These are phyloP conservation scores for Boletus mariae DNA, from an alignment of 1,284 basidiomycete species.

Conservation along the genomic window DNA sequence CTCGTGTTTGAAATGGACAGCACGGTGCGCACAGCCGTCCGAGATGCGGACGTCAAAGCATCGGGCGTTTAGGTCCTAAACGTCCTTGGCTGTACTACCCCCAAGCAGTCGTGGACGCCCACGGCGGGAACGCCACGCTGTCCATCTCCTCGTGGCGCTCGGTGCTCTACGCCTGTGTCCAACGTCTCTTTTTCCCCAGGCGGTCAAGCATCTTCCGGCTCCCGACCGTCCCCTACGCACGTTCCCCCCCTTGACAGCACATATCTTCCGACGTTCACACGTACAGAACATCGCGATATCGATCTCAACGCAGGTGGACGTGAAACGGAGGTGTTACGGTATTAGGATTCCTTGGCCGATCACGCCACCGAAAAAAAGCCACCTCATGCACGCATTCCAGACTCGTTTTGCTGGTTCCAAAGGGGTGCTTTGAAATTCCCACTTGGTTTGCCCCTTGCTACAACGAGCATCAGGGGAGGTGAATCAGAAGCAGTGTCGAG, in stretches of 20 bases:
- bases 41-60: constrained; percentile 20
- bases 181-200: neutral
- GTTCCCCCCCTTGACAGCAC: constrained; percentile 8
- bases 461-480: constrained; percentile 45
- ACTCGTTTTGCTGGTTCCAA: constrained; percentile 20
- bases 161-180: constrained; percentile 1
- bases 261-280: constrained; percentile 16
- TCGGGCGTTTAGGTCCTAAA: too few species aligned
- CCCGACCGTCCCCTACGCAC: too few species aligned
- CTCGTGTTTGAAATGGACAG: too few species aligned
- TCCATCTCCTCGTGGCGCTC: constrained; percentile 7
- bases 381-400: constrained; percentile 19
- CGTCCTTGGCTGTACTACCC: neutral
- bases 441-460: constrained; percentile 41
- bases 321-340: constrained; percentile 8
- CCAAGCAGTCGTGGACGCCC: too few species aligned
- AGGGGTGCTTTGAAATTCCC: constrained; percentile 41
- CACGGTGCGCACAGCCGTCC: constrained; percentile 11
- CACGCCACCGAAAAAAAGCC: neutral
- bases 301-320: constrained; percentile 16
- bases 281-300: constrained; percentile 2
- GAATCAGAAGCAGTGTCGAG: constrained; percentile 35
- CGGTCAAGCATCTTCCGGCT: too few species aligned
- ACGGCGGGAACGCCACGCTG: neutral
- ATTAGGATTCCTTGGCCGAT: too few species aligned